phyloP scores from a whole-genome alignment of 495 filamentous ascomycete species.

The Cladorrhinum samala region DNA sequence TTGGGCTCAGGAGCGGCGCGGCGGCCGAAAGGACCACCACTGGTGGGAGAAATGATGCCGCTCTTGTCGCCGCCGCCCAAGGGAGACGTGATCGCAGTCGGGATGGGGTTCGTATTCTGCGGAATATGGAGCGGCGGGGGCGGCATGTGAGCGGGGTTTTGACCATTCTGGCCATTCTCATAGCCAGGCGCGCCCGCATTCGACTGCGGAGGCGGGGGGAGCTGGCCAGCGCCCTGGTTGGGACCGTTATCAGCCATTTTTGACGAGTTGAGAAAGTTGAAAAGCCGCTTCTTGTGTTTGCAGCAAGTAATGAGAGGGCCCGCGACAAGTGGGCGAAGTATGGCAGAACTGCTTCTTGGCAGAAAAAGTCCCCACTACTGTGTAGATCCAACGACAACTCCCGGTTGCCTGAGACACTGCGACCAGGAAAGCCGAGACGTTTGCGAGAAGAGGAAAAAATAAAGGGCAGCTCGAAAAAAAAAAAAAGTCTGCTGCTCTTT shows the following conservation, averaged over 20 bases:
- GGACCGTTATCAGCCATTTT: constrained; percentile 64
- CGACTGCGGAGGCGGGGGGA: constrained; percentile 60
- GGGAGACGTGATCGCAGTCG: constrained; percentile 84
- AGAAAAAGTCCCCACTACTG: constrained; percentile 13
- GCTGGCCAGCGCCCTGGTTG: constrained; percentile 47
- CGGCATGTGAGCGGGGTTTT: constrained; percentile 79
- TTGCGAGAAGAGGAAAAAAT: background rate
- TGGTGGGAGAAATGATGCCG: constrained; percentile 75
- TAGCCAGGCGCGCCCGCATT: constrained; percentile 65
- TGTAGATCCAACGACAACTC: background rate
- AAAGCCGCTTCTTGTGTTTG: too few relatives aligned
- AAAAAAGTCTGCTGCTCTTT: background rate
- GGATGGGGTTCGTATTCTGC: constrained; percentile 94
- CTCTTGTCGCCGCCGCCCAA: constrained; percentile 59
- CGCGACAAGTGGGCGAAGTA: constrained; percentile 11
- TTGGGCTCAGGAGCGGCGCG: constrained; percentile 96
- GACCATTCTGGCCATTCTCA: constrained; percentile 61
- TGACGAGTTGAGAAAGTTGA: constrained; percentile 2
- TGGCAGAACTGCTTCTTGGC: constrained; percentile 15
- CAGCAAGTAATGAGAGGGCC: background rate
- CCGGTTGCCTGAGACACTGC: too few relatives aligned
- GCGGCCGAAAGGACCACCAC: constrained; percentile 72
- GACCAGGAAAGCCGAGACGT: background rate
- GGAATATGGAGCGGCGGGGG: constrained; percentile 91
- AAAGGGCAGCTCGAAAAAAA: background rate